Percentiles rank a stretch among this genome's conserved stretches.
Evolutionary conservation across 2,329 filamentous ascomycete genomes (phyloP).

Genomic region (Trichoderma koningii): DNA sequence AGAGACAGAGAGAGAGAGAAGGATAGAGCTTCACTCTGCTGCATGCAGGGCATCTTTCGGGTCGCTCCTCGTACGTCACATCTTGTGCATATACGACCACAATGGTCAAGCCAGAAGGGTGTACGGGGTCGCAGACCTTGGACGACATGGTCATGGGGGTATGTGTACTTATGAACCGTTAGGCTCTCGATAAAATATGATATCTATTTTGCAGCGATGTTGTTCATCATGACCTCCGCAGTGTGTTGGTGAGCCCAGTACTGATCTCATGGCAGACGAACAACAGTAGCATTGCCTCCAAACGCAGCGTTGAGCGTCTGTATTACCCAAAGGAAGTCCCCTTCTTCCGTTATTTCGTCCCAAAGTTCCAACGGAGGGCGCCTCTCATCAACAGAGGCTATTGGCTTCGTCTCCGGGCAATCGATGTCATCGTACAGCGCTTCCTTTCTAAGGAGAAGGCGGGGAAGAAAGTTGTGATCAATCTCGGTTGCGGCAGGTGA

Average conservation of each 20-base stretch:
- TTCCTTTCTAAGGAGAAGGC: conserved; percentile 63
- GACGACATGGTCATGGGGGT: conserved; percentile 61
- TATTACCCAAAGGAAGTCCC: conserved; percentile 78
- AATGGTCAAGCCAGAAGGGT: conserved; percentile 1
- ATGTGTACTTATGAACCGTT: conserved; percentile 36
- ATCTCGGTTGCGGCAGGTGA: conserved; percentile 88
- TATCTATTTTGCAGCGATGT: neutral
- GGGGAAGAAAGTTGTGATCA: conserved; percentile 73
- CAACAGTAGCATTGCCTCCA: conserved; percentile 88
- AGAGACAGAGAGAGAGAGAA: no score
- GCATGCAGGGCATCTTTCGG: no score
- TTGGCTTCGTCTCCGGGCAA: conserved; percentile 79
- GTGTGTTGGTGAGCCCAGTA: neutral
- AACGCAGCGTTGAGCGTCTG: conserved; percentile 85
- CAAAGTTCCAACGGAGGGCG: conserved; percentile 78
- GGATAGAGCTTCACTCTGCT: no score
- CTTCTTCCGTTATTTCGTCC: conserved; percentile 86
- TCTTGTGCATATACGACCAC: neutral
- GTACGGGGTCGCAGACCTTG: conserved; percentile 33
- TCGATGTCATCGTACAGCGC: conserved; percentile 71
- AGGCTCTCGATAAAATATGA: neutral
- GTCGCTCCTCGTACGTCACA: neutral
- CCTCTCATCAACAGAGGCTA: conserved; percentile 90
- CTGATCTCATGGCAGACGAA: conserved; percentile 63
- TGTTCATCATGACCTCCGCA: neutral